Evolutionary conservation across 805 yeast species (phyloP), one percentile per base, ranked within the genome.

Genomic region (Saccharomycopsis fermentans): DNA sequence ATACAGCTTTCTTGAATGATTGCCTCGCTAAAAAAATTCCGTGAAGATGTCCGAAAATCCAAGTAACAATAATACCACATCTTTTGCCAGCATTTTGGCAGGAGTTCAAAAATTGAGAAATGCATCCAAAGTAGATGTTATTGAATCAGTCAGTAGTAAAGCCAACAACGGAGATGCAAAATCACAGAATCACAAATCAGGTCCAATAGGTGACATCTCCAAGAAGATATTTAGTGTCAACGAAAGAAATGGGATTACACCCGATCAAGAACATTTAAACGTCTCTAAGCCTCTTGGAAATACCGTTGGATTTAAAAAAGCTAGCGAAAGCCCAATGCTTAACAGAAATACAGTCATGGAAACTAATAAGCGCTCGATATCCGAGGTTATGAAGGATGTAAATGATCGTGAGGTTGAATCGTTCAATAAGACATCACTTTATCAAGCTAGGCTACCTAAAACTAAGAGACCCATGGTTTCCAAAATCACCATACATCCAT

Each of bases 11-110:
- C n/a, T n/a, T n/a, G n/a, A n/a, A n/a, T n/a, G n/a, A n/a, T n/a
- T n/a, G n/a, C n/a, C n/a, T n/a, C n/a, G n/a, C n/a, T n/a, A n/a
- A n/a, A 50, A 6, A 17, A 50, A 29, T 29, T 5, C 6, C 2
- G 26, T n/a, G 9, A 19, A 19, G 5, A 52, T 52, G 55, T 21
- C 29, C 4, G 40, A 54, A 24, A 55, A 51, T 12, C 29, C 6
- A 29, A 32, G 48, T 11, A 27, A 40, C 9, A 68, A 74, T 14
- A 82, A 82, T 65, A 74, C 86, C 1, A 77, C 86, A 2, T 85
- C 90, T 0, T 86, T 85, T 68, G 81, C 85, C 55, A 82, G 87
- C 66, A 83, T 86, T 43, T 68, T 85, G 51, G 89, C 84, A 4
- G 87, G 86, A n/a, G 88, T 84, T 1, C 74, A 80, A 67, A 77